These are phyloP conservation scores for Metarhizium anisopliae DNA, from an alignment of 2,329 filamentous ascomycete species.

Conservation along the genomic window DNA sequence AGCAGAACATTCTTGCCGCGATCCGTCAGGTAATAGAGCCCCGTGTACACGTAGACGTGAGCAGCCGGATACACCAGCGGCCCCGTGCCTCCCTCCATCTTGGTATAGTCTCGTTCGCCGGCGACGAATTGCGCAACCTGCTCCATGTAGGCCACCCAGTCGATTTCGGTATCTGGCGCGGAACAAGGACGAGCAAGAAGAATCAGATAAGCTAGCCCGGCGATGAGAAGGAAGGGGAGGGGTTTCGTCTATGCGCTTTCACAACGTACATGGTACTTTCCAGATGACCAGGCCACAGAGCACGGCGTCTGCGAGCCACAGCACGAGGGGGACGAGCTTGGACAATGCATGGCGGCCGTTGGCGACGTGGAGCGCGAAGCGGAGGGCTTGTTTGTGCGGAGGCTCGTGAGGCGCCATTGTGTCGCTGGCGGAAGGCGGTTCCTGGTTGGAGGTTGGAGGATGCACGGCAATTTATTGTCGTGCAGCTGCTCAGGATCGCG, in stretches of 20 bases:
- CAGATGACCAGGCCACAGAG: constrained; percentile 69
- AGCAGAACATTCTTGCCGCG: constrained; percentile 64
- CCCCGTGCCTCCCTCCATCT: constrained; percentile 80
- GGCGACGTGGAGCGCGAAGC: constrained; percentile 32
- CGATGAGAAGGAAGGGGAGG: too few relatives aligned
- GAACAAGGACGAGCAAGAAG: not conserved
- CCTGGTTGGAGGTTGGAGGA: not conserved
- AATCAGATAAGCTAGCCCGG: not conserved
- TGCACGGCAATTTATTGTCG: not conserved
- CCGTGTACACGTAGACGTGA: constrained; percentile 85
- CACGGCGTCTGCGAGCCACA: constrained; percentile 61
- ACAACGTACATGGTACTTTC: constrained; percentile 68
- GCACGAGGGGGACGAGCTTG: constrained; percentile 43
- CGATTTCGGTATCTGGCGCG: constrained; percentile 78
- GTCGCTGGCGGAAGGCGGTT: not conserved
- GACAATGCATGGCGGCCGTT: constrained; percentile 42
- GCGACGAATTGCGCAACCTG: constrained; percentile 71
- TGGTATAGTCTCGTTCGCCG: constrained; percentile 82
- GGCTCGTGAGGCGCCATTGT: constrained; percentile 19
- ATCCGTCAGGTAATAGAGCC: constrained; percentile 69
- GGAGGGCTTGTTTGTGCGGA: constrained; percentile 17
- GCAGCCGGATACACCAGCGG: constrained; percentile 91
- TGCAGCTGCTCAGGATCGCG: not conserved
- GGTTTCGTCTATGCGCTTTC: too few relatives aligned
- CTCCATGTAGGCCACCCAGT: constrained; percentile 96